Evolutionary conservation across 495 filamentous ascomycete genomes (phyloP).

Genomic region (Oidiodendron maius): DNA sequence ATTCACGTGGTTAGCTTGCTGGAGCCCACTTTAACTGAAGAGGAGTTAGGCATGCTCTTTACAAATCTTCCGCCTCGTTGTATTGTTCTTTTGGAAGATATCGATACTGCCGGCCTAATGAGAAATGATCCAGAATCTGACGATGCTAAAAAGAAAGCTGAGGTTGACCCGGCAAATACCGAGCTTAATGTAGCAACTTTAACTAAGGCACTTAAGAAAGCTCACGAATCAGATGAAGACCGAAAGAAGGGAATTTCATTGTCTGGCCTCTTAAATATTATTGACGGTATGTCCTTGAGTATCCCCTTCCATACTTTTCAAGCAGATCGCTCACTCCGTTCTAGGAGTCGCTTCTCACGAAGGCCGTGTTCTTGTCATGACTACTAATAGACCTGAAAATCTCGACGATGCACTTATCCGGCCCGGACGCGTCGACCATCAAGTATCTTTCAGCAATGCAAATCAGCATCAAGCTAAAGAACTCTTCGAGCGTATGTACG

Average conservation of each 20-base stretch:
- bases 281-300: constrained; percentile 50
- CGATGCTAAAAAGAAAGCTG: constrained; percentile 14
- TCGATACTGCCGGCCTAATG: constrained; percentile 61
- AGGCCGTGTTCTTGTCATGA: constrained; percentile 78
- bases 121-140: constrained; percentile 31
- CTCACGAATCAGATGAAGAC: constrained; percentile 29
- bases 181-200: constrained; percentile 13
- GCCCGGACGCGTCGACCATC: constrained; percentile 69
- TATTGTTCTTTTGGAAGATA: constrained; percentile 66
- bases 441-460: constrained; percentile 64
- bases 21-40: constrained; percentile 60
- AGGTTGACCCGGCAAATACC: not conserved
- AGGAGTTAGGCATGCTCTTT: constrained; percentile 63
- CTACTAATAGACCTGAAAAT: constrained; percentile 70
- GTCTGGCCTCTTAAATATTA: constrained; percentile 74
- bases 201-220: constrained; percentile 17
- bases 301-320: not conserved
- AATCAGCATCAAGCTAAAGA: constrained; percentile 55
- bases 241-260: constrained; percentile 49
- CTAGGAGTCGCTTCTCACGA: constrained; percentile 64
- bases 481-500: constrained; percentile 70
- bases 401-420: constrained; percentile 72
- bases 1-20: constrained; percentile 61
- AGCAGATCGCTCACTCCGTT: not conserved
- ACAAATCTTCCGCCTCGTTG: constrained; percentile 55